Base-by-base conservation (phyloP, 345 rosid species). In the Ceriops zippeliana region DNA sequence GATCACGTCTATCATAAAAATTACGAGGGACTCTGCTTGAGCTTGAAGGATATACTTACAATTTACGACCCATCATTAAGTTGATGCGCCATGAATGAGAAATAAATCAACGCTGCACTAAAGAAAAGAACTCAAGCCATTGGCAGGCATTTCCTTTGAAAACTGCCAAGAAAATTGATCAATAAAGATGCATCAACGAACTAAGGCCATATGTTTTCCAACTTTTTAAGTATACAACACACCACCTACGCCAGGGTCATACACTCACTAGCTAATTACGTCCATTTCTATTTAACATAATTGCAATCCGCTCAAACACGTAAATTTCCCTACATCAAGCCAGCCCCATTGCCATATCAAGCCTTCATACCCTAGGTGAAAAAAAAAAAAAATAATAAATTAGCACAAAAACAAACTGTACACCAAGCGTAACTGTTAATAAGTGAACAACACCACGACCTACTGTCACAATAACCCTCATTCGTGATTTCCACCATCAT, bases 251-350 rank as follows among this genome's bases (percentile, higher is more conserved):
- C 27, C 11, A 21, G 58, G 59, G 31, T 63, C 19, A 54, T 26
- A 11, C 5, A 20, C 21, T 8, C 42, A 54, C 61, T 42, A 64
- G 65, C 73, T 66, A 68, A 66, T 59, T 66, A 66, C 28, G 9
- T 54, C 52, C 52, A 71, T 51, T 77, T 66, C 80, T 75, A 70
- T 75, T 75, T 61, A 69, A 69, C 80, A 81, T 53, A 38, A 78
- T 35, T 64, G 49, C 79, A 74, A 78, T 75, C 78, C 70, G 67
- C 68, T 78, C 82, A 66, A 69, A 69, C 73, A 70, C 58, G 65
- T 75, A 69, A 66, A 68, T 52, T 46, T 66, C 77, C 69, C 81
- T 69, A 66, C 67, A 69, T 70, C 66, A 67, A 62, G 63, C 81
- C 75, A 59, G 0, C 78, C 66, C 68, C 61, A 69, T 58, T 64